Conservation (phyloP, 768 basidiomycete species). For the Rubroboletus pulcherrimus region DNA sequence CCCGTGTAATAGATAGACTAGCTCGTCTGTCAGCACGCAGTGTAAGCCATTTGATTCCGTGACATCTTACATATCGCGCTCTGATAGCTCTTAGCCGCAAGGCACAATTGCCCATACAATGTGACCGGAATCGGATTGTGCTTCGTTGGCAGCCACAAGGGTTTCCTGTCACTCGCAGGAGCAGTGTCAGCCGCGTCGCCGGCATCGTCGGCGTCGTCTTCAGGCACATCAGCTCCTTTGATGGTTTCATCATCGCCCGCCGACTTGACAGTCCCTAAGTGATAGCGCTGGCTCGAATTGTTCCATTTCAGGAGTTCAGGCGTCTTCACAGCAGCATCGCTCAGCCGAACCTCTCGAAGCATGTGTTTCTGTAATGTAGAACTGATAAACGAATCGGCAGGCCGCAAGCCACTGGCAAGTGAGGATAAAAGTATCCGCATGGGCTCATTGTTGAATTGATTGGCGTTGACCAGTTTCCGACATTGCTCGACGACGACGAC, state of each 20-base stretch:
- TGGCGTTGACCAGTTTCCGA: conserved; percentile 64
- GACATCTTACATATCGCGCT: conserved; percentile 78
- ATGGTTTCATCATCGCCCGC: conserved; percentile 15
- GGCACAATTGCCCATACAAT: conserved; percentile 78
- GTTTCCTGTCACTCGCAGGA: conserved; percentile 24
- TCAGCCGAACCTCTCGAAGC: conserved; percentile 70
- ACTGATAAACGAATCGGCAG: conserved; percentile 73
- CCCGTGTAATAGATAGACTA: conserved; percentile 63
- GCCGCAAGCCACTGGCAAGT: conserved; percentile 63
- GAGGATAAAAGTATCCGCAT: conserved; percentile 73
- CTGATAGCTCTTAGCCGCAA: conserved; percentile 82
- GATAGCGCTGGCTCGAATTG: conserved; percentile 51
- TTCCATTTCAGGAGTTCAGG: conserved; percentile 64
- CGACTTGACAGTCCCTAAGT: conserved; percentile 32
- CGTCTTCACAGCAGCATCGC: conserved; percentile 62
- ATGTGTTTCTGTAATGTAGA: conserved; percentile 81
- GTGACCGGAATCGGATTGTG: conserved; percentile 66
- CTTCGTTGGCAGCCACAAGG: conserved; percentile 20
- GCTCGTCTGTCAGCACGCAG: background rate
- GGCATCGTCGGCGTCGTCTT: conserved; percentile 34
- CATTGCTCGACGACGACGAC: conserved; percentile 67
- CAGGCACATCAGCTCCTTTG: conserved; percentile 20
- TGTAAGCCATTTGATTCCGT: background rate
- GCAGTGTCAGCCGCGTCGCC: conserved; percentile 14
- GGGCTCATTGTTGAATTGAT: conserved; percentile 88